Evolutionary conservation across 169 alveolate genomes (phyloP).

Genomic region (Eimeria zaria): DNA sequence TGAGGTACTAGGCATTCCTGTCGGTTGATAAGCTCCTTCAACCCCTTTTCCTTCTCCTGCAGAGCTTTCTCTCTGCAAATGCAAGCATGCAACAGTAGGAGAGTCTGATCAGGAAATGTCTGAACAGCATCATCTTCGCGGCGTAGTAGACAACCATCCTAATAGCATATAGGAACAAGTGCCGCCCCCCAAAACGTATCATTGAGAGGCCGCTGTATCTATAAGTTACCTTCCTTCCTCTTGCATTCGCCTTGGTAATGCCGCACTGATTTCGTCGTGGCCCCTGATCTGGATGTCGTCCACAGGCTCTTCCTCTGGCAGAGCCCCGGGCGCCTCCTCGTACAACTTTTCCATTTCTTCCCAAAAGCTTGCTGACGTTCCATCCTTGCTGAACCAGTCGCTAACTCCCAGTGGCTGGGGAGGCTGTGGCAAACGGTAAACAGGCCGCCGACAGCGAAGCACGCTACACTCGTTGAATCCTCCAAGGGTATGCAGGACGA

Average conservation of each 20-base stretch:
- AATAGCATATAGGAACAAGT: not conserved
- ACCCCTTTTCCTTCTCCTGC: not conserved
- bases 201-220: not conserved
- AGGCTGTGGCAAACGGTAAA: slow-evolving; percentile 47
- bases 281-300: not conserved
- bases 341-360: slow-evolving; percentile 56
- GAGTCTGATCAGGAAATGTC: not conserved
- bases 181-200: not conserved
- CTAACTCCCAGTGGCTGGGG: slow-evolving; percentile 51
- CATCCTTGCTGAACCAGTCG: slow-evolving; percentile 41
- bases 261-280: not conserved
- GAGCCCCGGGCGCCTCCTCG: slow-evolving; percentile 46
- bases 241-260: slow-evolving; percentile 5
- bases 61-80: slow-evolving; percentile 20
- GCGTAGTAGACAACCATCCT: not conserved
- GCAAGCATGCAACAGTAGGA: not conserved
- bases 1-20: slow-evolving; percentile 46
- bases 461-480: slow-evolving; percentile 59
- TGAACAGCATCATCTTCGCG: not conserved
- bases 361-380: slow-evolving; percentile 26
- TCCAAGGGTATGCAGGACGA: slow-evolving; percentile 63
- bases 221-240: slow-evolving; percentile 9
- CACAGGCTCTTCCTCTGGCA: slow-evolving; percentile 60
- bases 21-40: not conserved
- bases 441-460: slow-evolving; percentile 59